Evolutionary conservation across 345 rosid species (phyloP), one percentile per base, ranked within the genome.

Genomic region (Limnanthes douglasii): DNA sequence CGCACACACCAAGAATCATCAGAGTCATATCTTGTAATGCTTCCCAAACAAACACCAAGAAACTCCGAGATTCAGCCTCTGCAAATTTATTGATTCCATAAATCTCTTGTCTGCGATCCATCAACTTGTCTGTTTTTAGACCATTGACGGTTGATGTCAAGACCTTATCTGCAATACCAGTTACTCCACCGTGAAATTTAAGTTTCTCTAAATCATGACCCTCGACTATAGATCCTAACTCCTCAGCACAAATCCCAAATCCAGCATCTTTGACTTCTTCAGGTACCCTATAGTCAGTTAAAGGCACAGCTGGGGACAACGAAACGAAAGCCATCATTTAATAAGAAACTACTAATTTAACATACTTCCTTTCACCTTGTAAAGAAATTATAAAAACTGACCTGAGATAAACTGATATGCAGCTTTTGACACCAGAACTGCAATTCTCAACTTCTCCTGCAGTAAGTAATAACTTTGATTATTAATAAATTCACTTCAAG

Each of bases 11-110:
- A 37, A 78, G 68, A 42, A 78, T 74, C 84, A 74, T 63, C 3
- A 78, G 78, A 15, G 92, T 74, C 84, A 69, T 74, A 38, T 78
- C 84, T 7, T 74, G 80, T 37, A 78, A 69, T 21, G 92, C 92
- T 69, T 78, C 92, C 92, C 92, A 78, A 12, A 78, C 78, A 44
- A 61, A 78, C 6, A 71, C 30, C 84, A 66, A 66, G 61, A 74
- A 78, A 37, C 73, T 55, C 40, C 58, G 51, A 31, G 53, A 24
- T 52, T 64, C 70, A 22, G 50, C 44, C 61, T 71, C 84, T 6
- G 80, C 78, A 54, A 78, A 78, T 43, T 54, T 69, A 46, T 78
- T 78, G 53, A 74, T 60, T 23, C 84, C 92, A 21, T 36, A 71
- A 11, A 74, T 31, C 37, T 68, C 68, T 66, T 69, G 75, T 43